These are phyloP conservation scores for Gossypium davidsonii DNA, from an alignment of 441 rosid genomes.

Conservation along the genomic window DNA sequence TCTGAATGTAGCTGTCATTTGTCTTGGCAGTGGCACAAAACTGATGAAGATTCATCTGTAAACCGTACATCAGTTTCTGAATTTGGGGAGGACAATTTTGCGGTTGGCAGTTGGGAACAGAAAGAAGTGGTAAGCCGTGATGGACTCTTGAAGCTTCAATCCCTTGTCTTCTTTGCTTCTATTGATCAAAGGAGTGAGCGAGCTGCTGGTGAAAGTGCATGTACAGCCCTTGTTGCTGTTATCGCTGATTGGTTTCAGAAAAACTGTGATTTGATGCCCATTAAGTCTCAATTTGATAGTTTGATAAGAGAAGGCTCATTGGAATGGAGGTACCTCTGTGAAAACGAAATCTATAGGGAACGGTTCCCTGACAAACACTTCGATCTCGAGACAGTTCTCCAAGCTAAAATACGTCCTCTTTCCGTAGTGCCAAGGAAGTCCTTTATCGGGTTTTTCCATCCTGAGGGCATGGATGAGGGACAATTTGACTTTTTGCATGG, in stretches of 20 bases:
- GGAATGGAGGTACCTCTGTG: slow-evolving; percentile 77
- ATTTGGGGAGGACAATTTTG: slow-evolving; percentile 65
- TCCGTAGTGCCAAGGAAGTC: slow-evolving; percentile 52
- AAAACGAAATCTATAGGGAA: slow-evolving; percentile 44
- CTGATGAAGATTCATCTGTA: slow-evolving; percentile 44
- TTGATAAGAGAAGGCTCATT: slow-evolving; percentile 75
- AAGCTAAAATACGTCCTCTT: slow-evolving; percentile 60
- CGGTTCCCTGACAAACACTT: slow-evolving; percentile 79
- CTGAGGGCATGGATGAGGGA: slow-evolving; percentile 48
- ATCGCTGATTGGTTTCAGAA: slow-evolving; percentile 72
- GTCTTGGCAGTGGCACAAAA: slow-evolving; percentile 39
- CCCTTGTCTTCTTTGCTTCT: slow-evolving; percentile 69
- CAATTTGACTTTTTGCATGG: slow-evolving; percentile 60
- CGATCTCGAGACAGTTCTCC: slow-evolving; percentile 73
- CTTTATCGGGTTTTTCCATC: slow-evolving; percentile 70
- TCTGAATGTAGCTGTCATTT: not conserved
- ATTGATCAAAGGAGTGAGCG: slow-evolving; percentile 76
- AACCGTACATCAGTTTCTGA: slow-evolving; percentile 51
- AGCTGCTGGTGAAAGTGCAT: slow-evolving; percentile 85
- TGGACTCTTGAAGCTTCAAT: slow-evolving; percentile 59
- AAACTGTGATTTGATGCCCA: slow-evolving; percentile 48
- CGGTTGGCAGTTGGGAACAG: slow-evolving; percentile 70
- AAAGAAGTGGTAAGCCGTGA: slow-evolving; percentile 68
- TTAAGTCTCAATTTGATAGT: slow-evolving; percentile 66
- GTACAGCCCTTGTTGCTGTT: slow-evolving; percentile 78